Evolutionary conservation across 2,329 filamentous ascomycete species (phyloP), one percentile per base, ranked within the genome.

Genomic region (Aureobasidium sp.): DNA sequence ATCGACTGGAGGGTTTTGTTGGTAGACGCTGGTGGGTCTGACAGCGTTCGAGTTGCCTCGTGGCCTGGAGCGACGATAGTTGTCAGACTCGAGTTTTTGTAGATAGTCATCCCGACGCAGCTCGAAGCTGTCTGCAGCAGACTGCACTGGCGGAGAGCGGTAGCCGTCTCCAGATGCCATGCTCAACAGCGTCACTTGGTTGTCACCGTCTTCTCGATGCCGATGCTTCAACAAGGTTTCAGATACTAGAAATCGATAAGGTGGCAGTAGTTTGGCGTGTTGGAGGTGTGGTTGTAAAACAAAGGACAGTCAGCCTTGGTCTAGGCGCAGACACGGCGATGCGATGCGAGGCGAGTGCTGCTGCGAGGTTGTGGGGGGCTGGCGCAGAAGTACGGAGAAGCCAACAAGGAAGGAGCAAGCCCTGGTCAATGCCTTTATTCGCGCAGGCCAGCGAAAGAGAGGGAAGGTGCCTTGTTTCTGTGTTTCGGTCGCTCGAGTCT

Each of bases 1-100:
- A 66, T 81, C 81, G 66, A 85, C 78, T 14, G 79, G 79, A 63
- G 78, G 77, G 20, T 2, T 22, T 45, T 44, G 41, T 31, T 39
- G 39, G 2, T 39, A 31, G 17, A n/a, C 25, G 15, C 39, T 49
- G 34, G 25, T 34, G 34, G 37, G 39, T 41, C 29, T 48, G 22
- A 37, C 31, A 20, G 37, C 59, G 27, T 17, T 48, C 5, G 48
- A 53, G 29, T 52, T 53, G 22, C 42, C 57, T 36, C 59, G 48
- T 29, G 48, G 27, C 15, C 59, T 37, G 11, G 57, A 22, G 2
- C 34, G 36, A 20, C 39, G 48, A 34, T 52, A 27, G 8, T 22
- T 27, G 14, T 61, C 59, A 17, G 37, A 14, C 8, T 61, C 59
- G 20, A 17, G 17, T 22, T 60, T 59, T 7, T 34, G 31, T 1